Evolutionary conservation across 768 basidiomycete genomes (phyloP).

Genomic region (Coprinellus micaceus): DNA sequence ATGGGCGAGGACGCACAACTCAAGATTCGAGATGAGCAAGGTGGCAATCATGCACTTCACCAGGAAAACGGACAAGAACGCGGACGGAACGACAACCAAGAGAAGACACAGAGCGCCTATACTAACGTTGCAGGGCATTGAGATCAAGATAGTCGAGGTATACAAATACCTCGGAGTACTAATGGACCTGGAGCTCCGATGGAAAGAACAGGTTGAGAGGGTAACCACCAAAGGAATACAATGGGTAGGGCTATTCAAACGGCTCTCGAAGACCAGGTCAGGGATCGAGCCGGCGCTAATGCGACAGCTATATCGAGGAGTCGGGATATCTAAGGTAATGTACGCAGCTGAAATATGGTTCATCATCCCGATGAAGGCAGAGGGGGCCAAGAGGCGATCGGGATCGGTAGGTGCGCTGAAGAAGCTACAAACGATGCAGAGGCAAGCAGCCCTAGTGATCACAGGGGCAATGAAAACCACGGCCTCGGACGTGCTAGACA

Average conservation of each 20-base stretch:
- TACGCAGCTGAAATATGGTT: constrained; percentile 24
- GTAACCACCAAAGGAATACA: constrained; percentile 12
- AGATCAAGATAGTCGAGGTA: constrained; percentile 11
- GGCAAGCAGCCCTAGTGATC: constrained; percentile 16
- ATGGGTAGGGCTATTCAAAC: constrained; percentile 12
- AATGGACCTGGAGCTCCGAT: constrained; percentile 17
- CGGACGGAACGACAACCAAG: background rate
- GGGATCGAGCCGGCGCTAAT: constrained; percentile 17
- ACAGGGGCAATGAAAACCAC: constrained; percentile 18
- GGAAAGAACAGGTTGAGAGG: constrained; percentile 10
- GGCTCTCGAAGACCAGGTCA: constrained; percentile 7
- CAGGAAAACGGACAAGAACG: background rate
- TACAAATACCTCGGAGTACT: constrained; percentile 26
- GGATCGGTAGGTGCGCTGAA: constrained; percentile 13
- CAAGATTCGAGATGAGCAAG: constrained; percentile 29
- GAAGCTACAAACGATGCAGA: constrained; percentile 14
- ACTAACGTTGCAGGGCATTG: constrained; percentile 2
- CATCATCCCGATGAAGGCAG: constrained; percentile 6
- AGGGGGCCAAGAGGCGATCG: background rate
- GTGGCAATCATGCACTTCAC: constrained; percentile 24
- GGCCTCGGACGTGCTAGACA: constrained; percentile 14
- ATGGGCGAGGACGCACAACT: constrained; percentile 26
- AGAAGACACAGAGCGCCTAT: background rate
- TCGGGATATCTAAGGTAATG: constrained; percentile 20
- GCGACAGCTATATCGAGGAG: constrained; percentile 19